phyloP scores from a whole-genome alignment of 2,329 filamentous ascomycete genomes.

The Phaeosphaeria sp. region DNA sequence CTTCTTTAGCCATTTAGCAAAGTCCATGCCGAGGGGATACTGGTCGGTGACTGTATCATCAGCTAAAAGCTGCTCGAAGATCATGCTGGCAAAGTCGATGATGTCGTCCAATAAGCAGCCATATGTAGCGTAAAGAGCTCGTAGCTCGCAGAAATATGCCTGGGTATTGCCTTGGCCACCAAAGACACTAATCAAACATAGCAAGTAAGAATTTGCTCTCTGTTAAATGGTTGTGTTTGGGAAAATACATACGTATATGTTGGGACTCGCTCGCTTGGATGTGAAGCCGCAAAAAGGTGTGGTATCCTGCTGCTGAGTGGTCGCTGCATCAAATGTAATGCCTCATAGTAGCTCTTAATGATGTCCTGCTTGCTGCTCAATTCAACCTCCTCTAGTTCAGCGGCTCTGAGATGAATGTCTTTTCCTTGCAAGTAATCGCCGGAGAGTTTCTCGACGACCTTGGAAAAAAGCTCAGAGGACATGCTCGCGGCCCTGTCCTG shows the following conservation, averaged over 20 bases:
- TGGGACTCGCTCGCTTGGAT: constrained; percentile 6
- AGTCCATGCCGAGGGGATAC: constrained; percentile 28
- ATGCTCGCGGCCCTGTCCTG: constrained; percentile 12
- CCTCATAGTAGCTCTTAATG: constrained; percentile 19
- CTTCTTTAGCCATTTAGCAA: constrained; percentile 35
- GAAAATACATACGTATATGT: not conserved
- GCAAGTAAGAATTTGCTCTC: constrained; percentile 6
- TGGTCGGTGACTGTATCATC: constrained; percentile 17
- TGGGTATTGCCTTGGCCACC: constrained; percentile 39
- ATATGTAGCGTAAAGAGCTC: constrained; percentile 29
- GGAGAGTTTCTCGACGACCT: constrained; percentile 12
- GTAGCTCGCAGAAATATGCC: constrained; percentile 32
- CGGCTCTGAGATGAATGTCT: constrained; percentile 17
- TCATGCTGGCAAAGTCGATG: constrained; percentile 13
- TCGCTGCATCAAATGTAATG: constrained; percentile 12
- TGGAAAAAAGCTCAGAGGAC: constrained; percentile 18
- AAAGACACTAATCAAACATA: constrained; percentile 22
- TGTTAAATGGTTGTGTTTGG: not conserved
- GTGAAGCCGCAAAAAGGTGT: constrained; percentile 16
- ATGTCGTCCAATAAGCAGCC: constrained; percentile 22
- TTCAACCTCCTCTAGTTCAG: constrained; percentile 9
- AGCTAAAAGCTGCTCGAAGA: constrained; percentile 14
- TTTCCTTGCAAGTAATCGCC: constrained; percentile 13
- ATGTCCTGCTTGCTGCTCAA: constrained; percentile 14
- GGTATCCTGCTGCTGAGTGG: constrained; percentile 6